Conservation (phyloP, 768 basidiomycete species). For the Trametes cubensis region DNA sequence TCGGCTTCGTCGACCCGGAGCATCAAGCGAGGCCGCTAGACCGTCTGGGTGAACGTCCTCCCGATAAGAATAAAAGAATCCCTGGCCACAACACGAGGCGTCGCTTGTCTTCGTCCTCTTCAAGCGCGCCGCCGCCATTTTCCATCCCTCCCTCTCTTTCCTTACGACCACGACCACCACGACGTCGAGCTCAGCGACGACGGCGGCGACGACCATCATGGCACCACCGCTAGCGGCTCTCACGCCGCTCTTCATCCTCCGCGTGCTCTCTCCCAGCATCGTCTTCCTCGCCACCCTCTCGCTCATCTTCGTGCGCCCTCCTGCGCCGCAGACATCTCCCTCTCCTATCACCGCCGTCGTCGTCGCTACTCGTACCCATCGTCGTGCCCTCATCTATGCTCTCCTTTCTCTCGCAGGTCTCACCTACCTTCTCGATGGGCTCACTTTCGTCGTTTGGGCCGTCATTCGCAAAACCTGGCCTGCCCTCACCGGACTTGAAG, state of each 20-base stretch:
- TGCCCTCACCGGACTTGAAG: conserved; percentile 60
- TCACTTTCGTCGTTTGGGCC: conserved; percentile 66
- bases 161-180: conserved; percentile 29
- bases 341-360: conserved; percentile 80
- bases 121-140: conserved; percentile 21
- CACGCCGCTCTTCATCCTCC: conserved; percentile 54
- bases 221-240: conserved; percentile 26
- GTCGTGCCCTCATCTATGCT: conserved; percentile 72
- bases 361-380: conserved; percentile 70
- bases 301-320: conserved; percentile 53
- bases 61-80: conserved; percentile 25
- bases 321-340: conserved; percentile 36
- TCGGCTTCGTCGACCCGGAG: conserved; percentile 21
- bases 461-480: conserved; percentile 71
- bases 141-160: conserved; percentile 29
- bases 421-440: conserved; percentile 78
- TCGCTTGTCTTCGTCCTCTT: conserved; percentile 17
- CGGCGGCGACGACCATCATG: conserved; percentile 33
- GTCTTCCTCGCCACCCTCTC: conserved; percentile 65
- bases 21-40: conserved; percentile 23
- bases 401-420: conserved; percentile 71
- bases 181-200: conserved; percentile 39
- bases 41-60: conserved; percentile 13
- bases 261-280: conserved; percentile 68
- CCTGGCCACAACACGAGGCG: conserved; percentile 24